Conservation (phyloP, 768 basidiomycete species). For the Mycena chlorophos region DNA sequence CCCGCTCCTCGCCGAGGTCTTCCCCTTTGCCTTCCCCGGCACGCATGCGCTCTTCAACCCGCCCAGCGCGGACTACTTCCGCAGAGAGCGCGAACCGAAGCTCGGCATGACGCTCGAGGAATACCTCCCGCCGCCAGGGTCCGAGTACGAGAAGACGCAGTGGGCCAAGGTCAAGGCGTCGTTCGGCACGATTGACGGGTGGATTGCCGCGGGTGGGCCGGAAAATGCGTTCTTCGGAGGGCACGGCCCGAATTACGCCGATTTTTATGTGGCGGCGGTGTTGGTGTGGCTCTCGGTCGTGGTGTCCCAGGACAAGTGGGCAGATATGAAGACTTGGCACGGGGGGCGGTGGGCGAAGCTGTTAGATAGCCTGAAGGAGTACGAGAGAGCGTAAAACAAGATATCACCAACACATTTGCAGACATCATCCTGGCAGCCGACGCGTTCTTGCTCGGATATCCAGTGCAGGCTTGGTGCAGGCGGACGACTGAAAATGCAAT, state of each 20-base stretch:
- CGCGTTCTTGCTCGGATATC: too few species aligned
- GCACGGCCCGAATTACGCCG: slow-evolving; percentile 29
- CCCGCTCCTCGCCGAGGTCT: neutral
- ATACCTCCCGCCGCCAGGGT: too few species aligned
- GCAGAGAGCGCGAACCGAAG: slow-evolving; percentile 28
- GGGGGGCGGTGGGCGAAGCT: slow-evolving; percentile 31
- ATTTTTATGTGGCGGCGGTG: slow-evolving; percentile 30
- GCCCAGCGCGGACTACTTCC: slow-evolving; percentile 33
- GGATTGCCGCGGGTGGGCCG: slow-evolving; percentile 22
- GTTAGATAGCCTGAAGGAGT: slow-evolving; percentile 24
- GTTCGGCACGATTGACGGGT: slow-evolving; percentile 23
- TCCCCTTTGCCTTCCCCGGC: slow-evolving; percentile 18
- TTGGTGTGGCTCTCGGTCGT: slow-evolving; percentile 27
- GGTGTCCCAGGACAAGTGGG: slow-evolving; percentile 32
- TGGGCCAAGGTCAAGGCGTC: slow-evolving; percentile 30
- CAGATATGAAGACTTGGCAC: slow-evolving; percentile 28
- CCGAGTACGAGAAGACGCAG: slow-evolving; percentile 31
- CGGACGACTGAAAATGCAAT: too few species aligned
- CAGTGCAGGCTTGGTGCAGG: too few species aligned
- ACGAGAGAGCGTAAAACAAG: too few species aligned
- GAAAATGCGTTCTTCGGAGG: slow-evolving; percentile 30
- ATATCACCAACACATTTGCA: too few species aligned
- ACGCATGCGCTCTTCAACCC: slow-evolving; percentile 27
- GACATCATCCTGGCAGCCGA: too few species aligned
- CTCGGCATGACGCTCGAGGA: slow-evolving; percentile 37